Evolutionary conservation across 108 stramenopile genomes (phyloP).

Genomic region (Schizochytrium sp.): DNA sequence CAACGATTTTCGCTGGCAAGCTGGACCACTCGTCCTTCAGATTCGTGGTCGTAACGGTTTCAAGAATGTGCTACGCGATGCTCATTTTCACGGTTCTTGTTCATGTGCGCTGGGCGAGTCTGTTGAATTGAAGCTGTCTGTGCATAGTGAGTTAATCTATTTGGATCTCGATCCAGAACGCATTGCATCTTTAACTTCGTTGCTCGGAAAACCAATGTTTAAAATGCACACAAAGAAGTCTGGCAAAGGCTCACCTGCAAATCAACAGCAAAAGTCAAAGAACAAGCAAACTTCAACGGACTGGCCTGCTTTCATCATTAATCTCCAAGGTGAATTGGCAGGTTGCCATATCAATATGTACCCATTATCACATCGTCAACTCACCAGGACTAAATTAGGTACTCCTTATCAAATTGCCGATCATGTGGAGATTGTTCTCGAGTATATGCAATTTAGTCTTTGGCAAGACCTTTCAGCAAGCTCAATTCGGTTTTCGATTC

Average conservation of each 20-base stretch:
- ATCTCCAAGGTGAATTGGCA: not conserved
- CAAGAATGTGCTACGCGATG: not conserved
- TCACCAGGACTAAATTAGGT: not conserved
- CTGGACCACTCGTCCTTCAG: not conserved
- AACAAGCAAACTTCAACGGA: not conserved
- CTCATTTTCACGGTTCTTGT: conserved; percentile 23
- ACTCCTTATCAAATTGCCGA: conserved; percentile 1
- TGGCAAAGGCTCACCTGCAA: no score
- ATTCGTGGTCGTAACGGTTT: not conserved
- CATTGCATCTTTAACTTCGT: not conserved
- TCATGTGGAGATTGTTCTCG: not conserved
- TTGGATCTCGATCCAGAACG: not conserved
- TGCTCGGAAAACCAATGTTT: not conserved
- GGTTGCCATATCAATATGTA: not conserved
- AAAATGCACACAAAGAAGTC: not conserved
- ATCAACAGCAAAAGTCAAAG: no score
- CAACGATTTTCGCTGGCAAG: conserved; percentile 34
- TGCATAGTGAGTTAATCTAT: not conserved
- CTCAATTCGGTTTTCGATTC: not conserved
- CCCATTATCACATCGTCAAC: not conserved
- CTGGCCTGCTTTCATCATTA: not conserved
- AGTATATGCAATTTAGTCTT: not conserved
- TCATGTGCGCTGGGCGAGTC: conserved; percentile 1
- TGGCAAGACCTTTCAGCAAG: not conserved
- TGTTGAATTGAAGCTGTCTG: not conserved